Evolutionary conservation across 2,329 filamentous ascomycete genomes (phyloP), one percentile per base, ranked within the genome.

Genomic region (Colletotrichum plurivorum): DNA sequence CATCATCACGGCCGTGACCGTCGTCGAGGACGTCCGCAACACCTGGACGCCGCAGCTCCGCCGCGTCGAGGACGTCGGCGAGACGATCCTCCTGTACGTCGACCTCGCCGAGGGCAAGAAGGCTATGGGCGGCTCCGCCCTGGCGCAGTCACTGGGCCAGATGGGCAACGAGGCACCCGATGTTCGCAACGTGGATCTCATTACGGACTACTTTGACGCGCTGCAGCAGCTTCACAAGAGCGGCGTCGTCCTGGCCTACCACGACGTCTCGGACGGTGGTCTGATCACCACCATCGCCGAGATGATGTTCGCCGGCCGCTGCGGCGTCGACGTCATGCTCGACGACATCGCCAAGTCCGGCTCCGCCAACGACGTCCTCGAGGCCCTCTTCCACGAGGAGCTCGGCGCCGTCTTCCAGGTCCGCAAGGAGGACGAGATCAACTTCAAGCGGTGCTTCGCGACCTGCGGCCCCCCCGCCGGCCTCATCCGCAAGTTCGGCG

Each of bases 281-380:
- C 84, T 98, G 10, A 89, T 98, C 77, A 96, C 95, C 1, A 95
- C 95, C 6, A 83, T 98, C 41, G 93, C 91, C 3, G 96, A 99
- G 82, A 98, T 98, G 96, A 97, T 97, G 90, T 98, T 98, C 78
- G 95, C 96, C 39, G 96, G 96, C 31, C 92, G 95, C 64, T 97
- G 93, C 76, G 96, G 95, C 70, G 88, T 94, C 36, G 93, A 97
- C 73, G 85, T 98, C 69, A 92, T 93, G 85, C 85, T 98, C 66
- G 95, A 98, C 77, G 88, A 88, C 63, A 85, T 94, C 46, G 82
- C 88, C 31, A 89, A 89, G 69, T 89, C 89, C 25, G 85, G 90
- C 51, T 87, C 87, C 10, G 83, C 89, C 53, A 85, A 90, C 1
- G 84, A 90, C 75, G 81, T 97, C 18, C 83, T 97, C 8, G 89